These are phyloP conservation scores for Dothistroma pini DNA, from an alignment of 2,329 filamentous ascomycete genomes.

Conservation along the genomic window DNA sequence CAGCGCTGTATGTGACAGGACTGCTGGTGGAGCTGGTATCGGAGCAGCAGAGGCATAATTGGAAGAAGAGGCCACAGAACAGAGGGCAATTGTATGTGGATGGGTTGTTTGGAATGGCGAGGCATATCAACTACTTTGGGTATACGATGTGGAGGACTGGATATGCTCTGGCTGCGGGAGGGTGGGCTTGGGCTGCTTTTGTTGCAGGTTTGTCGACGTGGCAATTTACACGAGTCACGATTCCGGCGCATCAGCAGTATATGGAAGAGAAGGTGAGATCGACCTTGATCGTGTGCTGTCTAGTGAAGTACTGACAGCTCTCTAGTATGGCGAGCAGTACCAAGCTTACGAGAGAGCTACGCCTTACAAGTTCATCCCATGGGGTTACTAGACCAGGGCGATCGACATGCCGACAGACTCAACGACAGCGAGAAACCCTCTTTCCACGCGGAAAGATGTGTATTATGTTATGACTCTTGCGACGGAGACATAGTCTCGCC, in stretches of 20 bases:
- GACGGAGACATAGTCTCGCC: background rate
- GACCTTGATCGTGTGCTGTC: background rate
- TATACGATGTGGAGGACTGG: slow-evolving; percentile 51
- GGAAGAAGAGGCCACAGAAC: slow-evolving; percentile 51
- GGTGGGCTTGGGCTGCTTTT: slow-evolving; percentile 44
- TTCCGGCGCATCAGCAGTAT: slow-evolving; percentile 51
- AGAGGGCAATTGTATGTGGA: slow-evolving; percentile 51
- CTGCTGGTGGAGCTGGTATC: slow-evolving; percentile 53
- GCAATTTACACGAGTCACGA: slow-evolving; percentile 44
- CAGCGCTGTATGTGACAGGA: slow-evolving; percentile 49
- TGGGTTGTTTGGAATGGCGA: slow-evolving; percentile 48
- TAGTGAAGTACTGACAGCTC: background rate
- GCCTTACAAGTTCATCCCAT: slow-evolving; percentile 40
- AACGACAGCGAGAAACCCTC: slow-evolving; percentile 1
- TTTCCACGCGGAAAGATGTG: background rate
- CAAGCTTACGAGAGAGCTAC: slow-evolving; percentile 37
- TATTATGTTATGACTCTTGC: background rate
- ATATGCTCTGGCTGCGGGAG: slow-evolving; percentile 48
- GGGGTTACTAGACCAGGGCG: slow-evolving; percentile 19
- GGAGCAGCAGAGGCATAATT: slow-evolving; percentile 55
- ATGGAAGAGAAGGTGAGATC: slow-evolving; percentile 40
- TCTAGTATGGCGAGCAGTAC: slow-evolving; percentile 41
- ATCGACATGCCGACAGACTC: background rate
- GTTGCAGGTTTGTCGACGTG: slow-evolving; percentile 42
- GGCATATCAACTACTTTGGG: slow-evolving; percentile 55